A percentile compares a stretch with the other conserved stretches of the same genome.
Conservation (phyloP, 345 rosid species). For the Trapa incisa region DNA sequence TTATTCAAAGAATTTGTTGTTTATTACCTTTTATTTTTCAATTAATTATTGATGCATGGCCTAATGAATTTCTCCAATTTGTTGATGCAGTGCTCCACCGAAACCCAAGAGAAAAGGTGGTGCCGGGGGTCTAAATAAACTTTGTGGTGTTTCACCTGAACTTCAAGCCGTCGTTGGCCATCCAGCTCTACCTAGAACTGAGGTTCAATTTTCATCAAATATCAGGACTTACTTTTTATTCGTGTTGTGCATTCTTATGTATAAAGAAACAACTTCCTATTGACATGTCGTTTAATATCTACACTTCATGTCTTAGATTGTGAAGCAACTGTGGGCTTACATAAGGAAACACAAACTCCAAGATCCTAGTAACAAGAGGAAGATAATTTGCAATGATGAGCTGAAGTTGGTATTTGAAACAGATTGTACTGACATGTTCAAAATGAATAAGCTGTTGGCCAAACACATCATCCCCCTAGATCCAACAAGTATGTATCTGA, state of each 20-base stretch:
- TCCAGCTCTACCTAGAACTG: slow-evolving; percentile 92
- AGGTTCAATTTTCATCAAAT: slow-evolving; percentile 26
- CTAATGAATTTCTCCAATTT: background rate
- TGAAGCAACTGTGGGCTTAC: slow-evolving; percentile 94
- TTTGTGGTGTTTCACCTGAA: slow-evolving; percentile 83
- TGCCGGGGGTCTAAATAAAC: slow-evolving; percentile 90
- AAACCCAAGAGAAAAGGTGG: slow-evolving; percentile 87
- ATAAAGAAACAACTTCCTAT: no score
- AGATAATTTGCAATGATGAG: slow-evolving; percentile 92
- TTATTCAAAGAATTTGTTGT: background rate
- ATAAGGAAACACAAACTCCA: slow-evolving; percentile 95
- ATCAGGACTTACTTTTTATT: background rate
- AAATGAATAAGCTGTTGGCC: slow-evolving; percentile 88
- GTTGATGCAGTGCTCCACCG: slow-evolving; percentile 47
- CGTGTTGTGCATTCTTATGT: no score
- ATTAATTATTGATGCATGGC: background rate
- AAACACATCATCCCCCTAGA: slow-evolving; percentile 84
- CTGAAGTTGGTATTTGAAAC: slow-evolving; percentile 83
- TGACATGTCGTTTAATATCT: background rate
- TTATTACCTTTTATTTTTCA: background rate
- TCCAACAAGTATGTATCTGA: slow-evolving; percentile 48
- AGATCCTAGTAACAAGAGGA: slow-evolving; percentile 95
- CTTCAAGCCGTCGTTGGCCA: slow-evolving; percentile 88
- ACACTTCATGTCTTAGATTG: slow-evolving; percentile 38
- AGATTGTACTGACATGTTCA: slow-evolving; percentile 98